Evolutionary conservation across 2,329 filamentous ascomycete species (phyloP).

Genomic region (Xylariaceae sp.): DNA sequence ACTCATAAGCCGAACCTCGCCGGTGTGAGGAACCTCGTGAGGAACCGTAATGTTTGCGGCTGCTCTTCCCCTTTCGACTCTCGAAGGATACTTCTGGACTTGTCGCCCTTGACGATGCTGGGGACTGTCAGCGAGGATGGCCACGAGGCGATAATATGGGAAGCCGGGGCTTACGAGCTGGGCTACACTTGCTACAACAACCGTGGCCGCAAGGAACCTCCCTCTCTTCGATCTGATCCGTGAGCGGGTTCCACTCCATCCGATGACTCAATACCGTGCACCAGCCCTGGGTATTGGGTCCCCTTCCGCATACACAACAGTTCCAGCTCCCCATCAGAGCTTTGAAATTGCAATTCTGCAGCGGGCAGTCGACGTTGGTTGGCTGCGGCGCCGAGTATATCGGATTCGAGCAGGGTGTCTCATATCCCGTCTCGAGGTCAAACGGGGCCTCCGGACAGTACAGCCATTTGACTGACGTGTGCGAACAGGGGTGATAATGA

Average conservation of each 20-base stretch:
- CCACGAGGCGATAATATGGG: not conserved
- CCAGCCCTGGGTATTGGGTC: slow-evolving; percentile 57
- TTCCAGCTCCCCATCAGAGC: slow-evolving; percentile 54
- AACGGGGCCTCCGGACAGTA: slow-evolving; percentile 55
- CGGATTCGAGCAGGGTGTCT: slow-evolving; percentile 52
- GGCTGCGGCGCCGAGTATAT: slow-evolving; percentile 51
- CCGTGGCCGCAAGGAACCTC: slow-evolving; percentile 54
- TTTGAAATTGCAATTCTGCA: slow-evolving; percentile 55
- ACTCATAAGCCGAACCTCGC: slow-evolving; percentile 30
- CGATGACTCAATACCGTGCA: slow-evolving; percentile 45
- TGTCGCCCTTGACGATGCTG: slow-evolving; percentile 39
- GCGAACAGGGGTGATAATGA: slow-evolving; percentile 53
- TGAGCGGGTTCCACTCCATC: slow-evolving; percentile 31
- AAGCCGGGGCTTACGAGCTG: slow-evolving; percentile 42
- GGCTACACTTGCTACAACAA: slow-evolving; percentile 53
- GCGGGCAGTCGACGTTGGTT: slow-evolving; percentile 48
- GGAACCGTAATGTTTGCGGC: slow-evolving; percentile 42
- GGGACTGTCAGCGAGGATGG: slow-evolving; percentile 11
- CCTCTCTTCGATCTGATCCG: slow-evolving; percentile 38
- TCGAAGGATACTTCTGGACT: slow-evolving; percentile 44
- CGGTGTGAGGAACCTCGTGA: slow-evolving; percentile 26
- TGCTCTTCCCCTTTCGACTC: slow-evolving; percentile 41
- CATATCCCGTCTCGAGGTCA: slow-evolving; percentile 53
- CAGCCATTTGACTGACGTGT: slow-evolving; percentile 59
- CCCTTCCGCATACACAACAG: slow-evolving; percentile 56